phyloP scores from a whole-genome alignment of 2,329 filamentous ascomycete species.

The Neocucurbitaria cava region DNA sequence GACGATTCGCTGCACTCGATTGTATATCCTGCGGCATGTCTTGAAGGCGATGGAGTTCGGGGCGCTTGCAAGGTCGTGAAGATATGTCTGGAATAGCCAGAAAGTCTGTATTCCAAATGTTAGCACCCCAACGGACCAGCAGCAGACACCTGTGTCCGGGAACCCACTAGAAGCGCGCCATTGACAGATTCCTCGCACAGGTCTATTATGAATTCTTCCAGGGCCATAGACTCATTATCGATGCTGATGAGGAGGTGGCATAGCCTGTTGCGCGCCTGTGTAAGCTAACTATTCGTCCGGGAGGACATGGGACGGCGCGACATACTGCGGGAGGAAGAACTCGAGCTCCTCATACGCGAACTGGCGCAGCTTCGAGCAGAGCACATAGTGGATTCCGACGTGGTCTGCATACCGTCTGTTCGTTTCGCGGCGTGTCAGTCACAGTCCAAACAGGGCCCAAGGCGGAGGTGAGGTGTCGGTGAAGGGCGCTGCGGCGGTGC shows the following conservation, averaged over 20 bases:
- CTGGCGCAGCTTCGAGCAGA: constrained; percentile 86
- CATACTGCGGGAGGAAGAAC: constrained; percentile 78
- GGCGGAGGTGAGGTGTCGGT: constrained; percentile 15
- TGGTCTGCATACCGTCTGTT: constrained; percentile 84
- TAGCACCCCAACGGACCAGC: constrained; percentile 33
- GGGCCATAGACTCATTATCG: constrained; percentile 89
- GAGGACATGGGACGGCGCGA: constrained; percentile 21
- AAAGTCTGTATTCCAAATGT: constrained; percentile 68
- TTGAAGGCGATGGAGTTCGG: constrained; percentile 80
- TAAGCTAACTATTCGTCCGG: constrained; percentile 50
- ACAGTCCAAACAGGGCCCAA: not conserved
- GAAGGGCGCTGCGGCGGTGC: constrained; percentile 19
- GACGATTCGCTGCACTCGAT: constrained; percentile 87
- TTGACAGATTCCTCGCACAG: constrained; percentile 88
- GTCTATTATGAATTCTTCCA: constrained; percentile 87
- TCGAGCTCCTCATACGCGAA: constrained; percentile 92
- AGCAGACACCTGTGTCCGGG: constrained; percentile 17
- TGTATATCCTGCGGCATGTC: constrained; percentile 83
- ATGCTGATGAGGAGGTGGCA: constrained; percentile 88
- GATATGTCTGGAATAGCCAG: constrained; percentile 88
- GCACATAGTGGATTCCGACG: constrained; percentile 87
- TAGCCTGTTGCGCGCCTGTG: constrained; percentile 53
- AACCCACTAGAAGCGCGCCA: constrained; percentile 76
- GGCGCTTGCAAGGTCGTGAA: constrained; percentile 78
- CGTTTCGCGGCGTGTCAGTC: constrained; percentile 16